phyloP scores from a whole-genome alignment of 331 rosid genomes.

The Rhamnella rubrinervis region DNA sequence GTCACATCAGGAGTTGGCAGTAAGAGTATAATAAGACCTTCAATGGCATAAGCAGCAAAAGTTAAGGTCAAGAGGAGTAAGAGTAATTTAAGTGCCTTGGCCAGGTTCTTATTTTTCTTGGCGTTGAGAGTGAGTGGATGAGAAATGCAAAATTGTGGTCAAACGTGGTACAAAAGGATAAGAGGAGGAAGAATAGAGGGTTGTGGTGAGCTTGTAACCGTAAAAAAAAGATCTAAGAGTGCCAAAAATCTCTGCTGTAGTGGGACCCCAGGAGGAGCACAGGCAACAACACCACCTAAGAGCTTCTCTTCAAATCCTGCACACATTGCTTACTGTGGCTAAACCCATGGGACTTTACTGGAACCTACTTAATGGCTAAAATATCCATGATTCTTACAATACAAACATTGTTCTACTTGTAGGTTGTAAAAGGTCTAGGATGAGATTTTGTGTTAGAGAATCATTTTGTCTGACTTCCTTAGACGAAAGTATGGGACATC shows the following conservation, averaged over 20 bases:
- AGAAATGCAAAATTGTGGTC: not conserved
- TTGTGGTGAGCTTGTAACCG: not conserved
- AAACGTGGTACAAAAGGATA: not conserved
- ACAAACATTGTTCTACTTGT: not conserved
- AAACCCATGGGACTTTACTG: conserved; percentile 5
- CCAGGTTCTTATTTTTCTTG: conserved; percentile 32
- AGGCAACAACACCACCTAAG: not conserved
- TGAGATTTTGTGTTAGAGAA: conserved; percentile 23
- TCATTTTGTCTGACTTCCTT: conserved; percentile 26
- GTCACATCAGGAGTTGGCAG: too few species aligned
- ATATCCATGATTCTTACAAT: not conserved
- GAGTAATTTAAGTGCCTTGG: conserved; percentile 29
- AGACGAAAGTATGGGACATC: too few species aligned
- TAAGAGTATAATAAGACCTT: conserved; percentile 40
- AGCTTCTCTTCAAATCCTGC: not conserved
- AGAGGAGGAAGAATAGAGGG: not conserved
- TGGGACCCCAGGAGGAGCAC: not conserved
- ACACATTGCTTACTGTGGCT: conserved; percentile 14
- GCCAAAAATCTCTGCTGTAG: not conserved
- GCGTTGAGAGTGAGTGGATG: not conserved
- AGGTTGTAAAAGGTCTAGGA: conserved; percentile 19
- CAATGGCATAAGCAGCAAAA: conserved; percentile 47
- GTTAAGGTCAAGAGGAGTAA: conserved; percentile 40
- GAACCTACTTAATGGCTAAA: conserved; percentile 14
- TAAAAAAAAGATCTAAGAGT: not conserved